Conservation (phyloP, 2,329 filamentous ascomycete species). For the Coniochaeta sp. region DNA sequence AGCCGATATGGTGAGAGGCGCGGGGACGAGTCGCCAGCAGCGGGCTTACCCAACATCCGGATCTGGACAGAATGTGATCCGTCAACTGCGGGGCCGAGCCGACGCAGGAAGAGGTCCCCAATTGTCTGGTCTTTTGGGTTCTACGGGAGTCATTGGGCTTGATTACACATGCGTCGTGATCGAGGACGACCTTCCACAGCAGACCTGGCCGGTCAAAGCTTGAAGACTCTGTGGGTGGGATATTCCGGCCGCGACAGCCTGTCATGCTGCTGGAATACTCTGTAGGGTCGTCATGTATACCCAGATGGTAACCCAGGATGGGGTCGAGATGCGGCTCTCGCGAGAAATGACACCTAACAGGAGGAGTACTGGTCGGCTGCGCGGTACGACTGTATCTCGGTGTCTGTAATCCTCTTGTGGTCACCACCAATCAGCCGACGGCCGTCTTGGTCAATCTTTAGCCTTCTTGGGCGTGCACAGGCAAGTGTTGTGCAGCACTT, state of each 20-base stretch:
- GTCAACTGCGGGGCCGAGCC: background rate
- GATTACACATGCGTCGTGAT: background rate
- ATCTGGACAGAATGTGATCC: background rate
- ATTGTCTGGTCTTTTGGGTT: background rate
- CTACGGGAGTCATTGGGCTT: background rate
- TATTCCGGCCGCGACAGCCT: background rate
- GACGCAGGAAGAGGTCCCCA: background rate
- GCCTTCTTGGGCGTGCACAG: background rate
- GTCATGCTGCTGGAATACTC: background rate
- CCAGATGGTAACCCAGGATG: background rate
- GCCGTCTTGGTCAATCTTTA: background rate
- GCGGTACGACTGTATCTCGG: background rate
- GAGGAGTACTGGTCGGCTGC: background rate
- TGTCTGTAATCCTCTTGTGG: background rate
- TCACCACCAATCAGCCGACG: background rate
- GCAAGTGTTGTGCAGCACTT: background rate
- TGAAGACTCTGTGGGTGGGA: background rate
- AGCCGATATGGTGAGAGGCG: background rate
- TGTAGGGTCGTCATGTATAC: background rate
- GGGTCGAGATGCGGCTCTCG: background rate
- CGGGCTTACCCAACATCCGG: background rate
- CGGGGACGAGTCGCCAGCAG: background rate
- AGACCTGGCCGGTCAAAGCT: background rate
- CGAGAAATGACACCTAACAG: background rate
- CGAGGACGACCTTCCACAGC: background rate